A percentile compares a stretch with the other conserved stretches of the same genome.
phyloP scores from a whole-genome alignment of 164 flowering plant genomes.

The Hamamelis virginiana region DNA sequence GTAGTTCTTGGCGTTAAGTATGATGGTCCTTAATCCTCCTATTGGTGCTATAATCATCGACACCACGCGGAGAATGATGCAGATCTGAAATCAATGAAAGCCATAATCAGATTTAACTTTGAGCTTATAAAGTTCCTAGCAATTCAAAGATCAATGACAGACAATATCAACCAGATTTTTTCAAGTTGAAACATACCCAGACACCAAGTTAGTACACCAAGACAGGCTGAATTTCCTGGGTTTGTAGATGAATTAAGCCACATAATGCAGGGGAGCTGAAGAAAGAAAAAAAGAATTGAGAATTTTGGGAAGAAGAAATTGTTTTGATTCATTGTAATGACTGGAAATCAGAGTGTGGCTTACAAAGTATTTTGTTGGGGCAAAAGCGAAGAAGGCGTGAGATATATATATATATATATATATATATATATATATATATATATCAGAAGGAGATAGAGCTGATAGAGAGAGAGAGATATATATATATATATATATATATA shows the following conservation, averaged over 20 bases:
- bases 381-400: constrained; percentile 39
- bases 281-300: background rate
- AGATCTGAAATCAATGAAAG: constrained; percentile 34
- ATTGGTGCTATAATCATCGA: constrained; percentile 53
- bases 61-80: constrained; percentile 44
- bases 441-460: no score
- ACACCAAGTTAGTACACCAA: constrained; percentile 40
- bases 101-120: background rate
- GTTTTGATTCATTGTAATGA: no score
- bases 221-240: constrained; percentile 36
- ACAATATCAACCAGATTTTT: background rate
- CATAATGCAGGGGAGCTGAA: constrained; percentile 47
- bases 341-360: background rate
- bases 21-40: constrained; percentile 57
- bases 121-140: background rate
- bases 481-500: no score
- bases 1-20: constrained; percentile 41
- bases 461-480: no score
- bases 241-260: constrained; percentile 37
- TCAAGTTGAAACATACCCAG: constrained; percentile 29
- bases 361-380: constrained; percentile 25
- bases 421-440: no score
- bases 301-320: no score
- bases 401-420: no score
- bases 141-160: background rate